Conservation (phyloP, 495 filamentous ascomycete species). For the Pyrenula aspistea region DNA sequence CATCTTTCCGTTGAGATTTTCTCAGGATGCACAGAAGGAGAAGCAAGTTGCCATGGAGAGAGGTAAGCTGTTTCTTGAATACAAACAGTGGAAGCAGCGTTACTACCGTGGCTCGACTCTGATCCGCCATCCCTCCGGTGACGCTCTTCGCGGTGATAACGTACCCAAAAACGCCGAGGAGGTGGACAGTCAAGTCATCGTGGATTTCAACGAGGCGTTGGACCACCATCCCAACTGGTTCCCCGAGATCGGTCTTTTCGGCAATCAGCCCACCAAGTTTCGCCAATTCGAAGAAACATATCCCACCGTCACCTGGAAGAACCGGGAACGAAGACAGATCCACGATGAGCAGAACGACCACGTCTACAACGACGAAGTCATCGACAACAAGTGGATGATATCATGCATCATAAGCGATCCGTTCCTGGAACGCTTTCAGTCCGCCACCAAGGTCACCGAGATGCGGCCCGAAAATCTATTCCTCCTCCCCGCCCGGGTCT, state of each 20-base stretch:
- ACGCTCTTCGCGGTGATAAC: neutral
- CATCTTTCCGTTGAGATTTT: slow-evolving; percentile 22
- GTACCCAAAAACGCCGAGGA: slow-evolving; percentile 14
- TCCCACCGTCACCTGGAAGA: slow-evolving; percentile 6
- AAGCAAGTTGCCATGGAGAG: slow-evolving; percentile 13
- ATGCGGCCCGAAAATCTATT: neutral
- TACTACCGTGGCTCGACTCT: slow-evolving; percentile 31
- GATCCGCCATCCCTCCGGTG: neutral
- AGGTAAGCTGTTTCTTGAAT: slow-evolving; percentile 21
- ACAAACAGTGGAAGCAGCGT: slow-evolving; percentile 18
- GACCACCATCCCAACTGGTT: neutral
- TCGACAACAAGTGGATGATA: slow-evolving; percentile 4
- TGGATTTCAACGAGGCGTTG: slow-evolving; percentile 34
- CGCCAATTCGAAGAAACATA: slow-evolving; percentile 1
- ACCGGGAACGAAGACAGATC: slow-evolving; percentile 12
- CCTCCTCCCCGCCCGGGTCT: neutral
- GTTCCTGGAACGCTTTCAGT: neutral
- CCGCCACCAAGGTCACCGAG: neutral
- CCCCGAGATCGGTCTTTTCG: slow-evolving; percentile 3
- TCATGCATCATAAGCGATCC: neutral
- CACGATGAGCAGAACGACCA: slow-evolving; percentile 18
- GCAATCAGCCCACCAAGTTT: slow-evolving; percentile 4
- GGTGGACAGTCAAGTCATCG: slow-evolving; percentile 37
- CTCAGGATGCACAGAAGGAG: slow-evolving; percentile 5
- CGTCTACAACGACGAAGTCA: slow-evolving; percentile 13